Evolutionary conservation across 192 early-diverging fungal species (phyloP), one percentile per base, ranked within the genome.

Genomic region (Haplosporangium gracile): DNA sequence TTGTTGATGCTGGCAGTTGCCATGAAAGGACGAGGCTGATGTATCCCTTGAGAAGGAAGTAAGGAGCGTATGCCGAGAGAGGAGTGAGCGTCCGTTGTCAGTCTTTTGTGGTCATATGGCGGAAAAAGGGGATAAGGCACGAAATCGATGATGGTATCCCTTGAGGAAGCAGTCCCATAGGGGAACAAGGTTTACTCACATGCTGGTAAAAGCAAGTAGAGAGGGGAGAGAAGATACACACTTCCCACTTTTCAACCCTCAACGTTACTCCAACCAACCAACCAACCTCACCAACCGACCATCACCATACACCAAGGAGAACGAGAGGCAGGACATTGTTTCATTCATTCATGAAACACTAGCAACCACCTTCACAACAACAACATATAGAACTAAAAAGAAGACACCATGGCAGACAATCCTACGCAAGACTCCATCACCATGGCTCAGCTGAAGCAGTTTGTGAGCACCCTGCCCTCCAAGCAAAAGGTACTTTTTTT

Each of bases 371-470:
- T 43, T 29, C 20, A 34, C 26, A 73, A 29, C n/a, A 34, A 65
- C 53, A 26, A 18, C 18, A 20, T 51, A 22, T 20, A 51, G 20
- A 3, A 65, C 60, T 32, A 65, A 65, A 32, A 32, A 32, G 26
- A 15, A 65, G 60, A 8, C 18, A 65, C 72, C 47, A 86, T 86
- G 84, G 84, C 79, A 49, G 88, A 88, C 47, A 82, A 80, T 32
- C 88, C 85, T 43, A 51, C 86, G 22, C 87, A 90, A 38, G 91
- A 92, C 76, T 90, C 91, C 20, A 78, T 92, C 40, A 92, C 91
- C 24, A 82, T 90, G 68, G 90, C 90, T n/a, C 88, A 92, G 75
- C 79, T 92, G 39, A 92, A 85, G 80, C 88, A 91, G 75, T 79
- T 90, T 69, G 91, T 92, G 32, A 91, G 90, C 72, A 85, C 88